Evolutionary conservation across 495 filamentous ascomycete genomes (phyloP), one percentile per base, ranked within the genome.

Genomic region (Aspergillus ellipticus): DNA sequence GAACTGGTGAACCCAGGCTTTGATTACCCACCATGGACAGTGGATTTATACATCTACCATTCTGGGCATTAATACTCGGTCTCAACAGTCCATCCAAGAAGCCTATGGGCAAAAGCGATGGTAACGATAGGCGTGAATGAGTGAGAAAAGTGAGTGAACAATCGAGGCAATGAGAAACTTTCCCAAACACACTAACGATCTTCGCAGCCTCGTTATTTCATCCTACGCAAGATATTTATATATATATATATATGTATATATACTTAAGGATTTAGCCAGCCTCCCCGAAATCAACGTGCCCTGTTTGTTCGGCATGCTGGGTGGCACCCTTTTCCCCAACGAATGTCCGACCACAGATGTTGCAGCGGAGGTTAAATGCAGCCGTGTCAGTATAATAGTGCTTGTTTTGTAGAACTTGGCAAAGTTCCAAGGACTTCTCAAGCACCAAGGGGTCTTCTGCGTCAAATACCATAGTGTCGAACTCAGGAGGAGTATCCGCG

Each of bases 351-450:
- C 84, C 78, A 64, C 92, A 95, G 11, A 76, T 66, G 57, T 90
- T 92, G 66, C 94, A 98, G 54, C 79, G 85, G 49, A 97, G 80
- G n/a, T 79, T 76, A 67, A 97, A 95, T 2, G 81, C 84, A 10
- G 87, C 83, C 3, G 91, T 96, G 66, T 97, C 90, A 0, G 94
- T 98, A 55, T 84, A 98, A 61, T 98, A 98, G 62, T 95, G 87
- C 59, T 80, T 83, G 53, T 79, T 68, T 46, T 86, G 79, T 55
- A 90, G 76, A 6, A 91, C 73, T 53, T 76, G 83, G 57, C 91
- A 94, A 33, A 97, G 71, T 59, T 89, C 82, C 51, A 79, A 60
- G 0, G 94, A 87, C 49, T 81, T 86, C 20, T 80, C 75, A 8
- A 96, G 65, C 2, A 95, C 79, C 22, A 83, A 74, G 2, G 88